Base-by-base conservation (phyloP, 441 rosid species). In the Iberis amara region DNA sequence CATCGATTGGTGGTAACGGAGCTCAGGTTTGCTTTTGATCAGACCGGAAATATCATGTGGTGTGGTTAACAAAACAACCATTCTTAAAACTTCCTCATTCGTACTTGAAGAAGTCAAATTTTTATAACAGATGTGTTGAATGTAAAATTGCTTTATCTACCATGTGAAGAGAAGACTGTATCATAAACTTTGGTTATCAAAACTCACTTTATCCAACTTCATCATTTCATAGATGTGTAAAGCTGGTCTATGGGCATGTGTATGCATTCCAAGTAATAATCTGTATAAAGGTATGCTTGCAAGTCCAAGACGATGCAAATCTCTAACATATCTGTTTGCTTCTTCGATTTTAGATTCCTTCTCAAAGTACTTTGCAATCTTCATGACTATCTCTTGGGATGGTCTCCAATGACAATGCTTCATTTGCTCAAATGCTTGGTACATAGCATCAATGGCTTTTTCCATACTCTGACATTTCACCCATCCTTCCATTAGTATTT, bases 1-100 rank as follows among this genome's bases (percentile, higher is more conserved):
- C 82, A 0, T 79, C 72, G n/a, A 80, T 83, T 7, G 95, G 95
- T 11, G 96, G 96, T 8, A 66, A 56, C 0, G 98, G 96, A 21
- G 91, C 64, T 43, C 79, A 83, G 47, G 52, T 88, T 62, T 66
- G 71, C 71, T 71, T 11, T 75, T 59, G 55, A 56, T 2, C 42
- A 39, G 48, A 59, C 63, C 6, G 35, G 26, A 4, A 39, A 27
- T 9, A 26, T n/a, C 21, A 39, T 32, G 23, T n/a, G 39, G 24
- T 3, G 15, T 47, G 53, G 30, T 47, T 46, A 0, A 27, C 47
- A 43, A 18, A 42, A 45, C 28, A 61, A 54, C 43, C 55, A 55
- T 40, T 47, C 43, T 54, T 14, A n/a, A 26, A 39, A 14, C 32
- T 14, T 55, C 60, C 33, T 47, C 51, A 47, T 39, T 4, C 35